Conservation (phyloP, 2,329 filamentous ascomycete species). For the Metarhizium album region DNA sequence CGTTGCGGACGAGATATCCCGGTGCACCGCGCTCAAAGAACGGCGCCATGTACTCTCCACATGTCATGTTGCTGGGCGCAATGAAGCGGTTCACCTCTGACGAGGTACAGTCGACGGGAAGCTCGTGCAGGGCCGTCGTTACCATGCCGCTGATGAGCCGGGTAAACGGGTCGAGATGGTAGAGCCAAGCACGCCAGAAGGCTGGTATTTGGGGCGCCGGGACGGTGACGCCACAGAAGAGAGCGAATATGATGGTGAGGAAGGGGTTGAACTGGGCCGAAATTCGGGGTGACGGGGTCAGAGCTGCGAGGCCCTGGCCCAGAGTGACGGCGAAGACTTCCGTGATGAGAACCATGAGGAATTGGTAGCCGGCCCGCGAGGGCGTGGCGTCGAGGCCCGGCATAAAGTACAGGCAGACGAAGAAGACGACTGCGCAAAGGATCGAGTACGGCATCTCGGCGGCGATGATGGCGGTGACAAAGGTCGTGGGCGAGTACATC, state of each 20-base stretch:
- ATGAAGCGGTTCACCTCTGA: conserved; percentile 58
- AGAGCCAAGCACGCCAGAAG: conserved; percentile 74
- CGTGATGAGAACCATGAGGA: conserved; percentile 73
- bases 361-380: conserved; percentile 70
- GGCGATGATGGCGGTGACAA: conserved; percentile 65
- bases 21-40: conserved; percentile 60
- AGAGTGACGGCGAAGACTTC: conserved; percentile 78
- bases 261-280: conserved; percentile 73
- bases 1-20: conserved; percentile 61
- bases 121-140: conserved; percentile 61
- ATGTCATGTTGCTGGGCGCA: conserved; percentile 54
- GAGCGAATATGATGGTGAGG: conserved; percentile 68
- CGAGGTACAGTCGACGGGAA: conserved; percentile 48
- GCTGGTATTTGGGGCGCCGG: conserved; percentile 65
- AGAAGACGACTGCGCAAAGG: conserved; percentile 71
- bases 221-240: conserved; percentile 84
- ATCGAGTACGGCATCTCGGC: conserved; percentile 79
- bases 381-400: conserved; percentile 57
- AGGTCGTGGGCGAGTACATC: conserved; percentile 74
- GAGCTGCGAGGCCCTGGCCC: conserved; percentile 62
- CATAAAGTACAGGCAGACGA: conserved; percentile 75
- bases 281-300: conserved; percentile 71
- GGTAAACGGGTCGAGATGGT: conserved; percentile 75
- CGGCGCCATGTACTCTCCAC: conserved; percentile 62
- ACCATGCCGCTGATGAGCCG: conserved; percentile 72